Conservation (phyloP, 768 basidiomycete genomes). For the Pleurotus salmoneostramineus region DNA sequence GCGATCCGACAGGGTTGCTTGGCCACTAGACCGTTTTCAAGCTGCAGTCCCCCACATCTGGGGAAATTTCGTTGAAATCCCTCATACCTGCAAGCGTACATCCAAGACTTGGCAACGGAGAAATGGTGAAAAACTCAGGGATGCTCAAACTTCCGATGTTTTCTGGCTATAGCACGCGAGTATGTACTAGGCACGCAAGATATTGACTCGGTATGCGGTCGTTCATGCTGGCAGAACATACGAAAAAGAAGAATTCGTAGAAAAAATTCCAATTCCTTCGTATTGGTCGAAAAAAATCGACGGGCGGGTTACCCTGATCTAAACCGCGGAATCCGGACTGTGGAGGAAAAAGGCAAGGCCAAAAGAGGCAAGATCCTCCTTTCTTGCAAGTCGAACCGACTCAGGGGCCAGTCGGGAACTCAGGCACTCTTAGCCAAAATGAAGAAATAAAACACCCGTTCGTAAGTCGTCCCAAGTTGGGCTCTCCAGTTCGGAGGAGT, state of each 20-base stretch:
- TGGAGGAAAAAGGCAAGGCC: not conserved
- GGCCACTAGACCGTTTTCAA: constrained; percentile 2
- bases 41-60: constrained; percentile 4
- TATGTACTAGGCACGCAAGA: not conserved
- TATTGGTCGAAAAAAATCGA: too few species aligned
- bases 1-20: constrained; percentile 4
- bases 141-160: not conserved
- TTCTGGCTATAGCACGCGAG: constrained; percentile 2
- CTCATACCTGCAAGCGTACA: not conserved
- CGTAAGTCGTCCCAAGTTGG: not conserved
- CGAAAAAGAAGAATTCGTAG: too few species aligned
- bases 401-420: not conserved
- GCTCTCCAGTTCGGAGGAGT: constrained; percentile 13
- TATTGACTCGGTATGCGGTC: not conserved
- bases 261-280: too few species aligned
- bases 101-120: constrained; percentile 6
- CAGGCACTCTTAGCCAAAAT: constrained; percentile 6
- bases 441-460: constrained; percentile 4
- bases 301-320: too few species aligned
- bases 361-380: not conserved
- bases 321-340: too few species aligned
- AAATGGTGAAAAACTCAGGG: constrained; percentile 3
- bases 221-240: not conserved
- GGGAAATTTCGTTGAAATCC: constrained; percentile 6
- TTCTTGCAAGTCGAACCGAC: not conserved